phyloP scores from a whole-genome alignment of 176 grass and related monocot species.

The Musa troglodytarum region DNA sequence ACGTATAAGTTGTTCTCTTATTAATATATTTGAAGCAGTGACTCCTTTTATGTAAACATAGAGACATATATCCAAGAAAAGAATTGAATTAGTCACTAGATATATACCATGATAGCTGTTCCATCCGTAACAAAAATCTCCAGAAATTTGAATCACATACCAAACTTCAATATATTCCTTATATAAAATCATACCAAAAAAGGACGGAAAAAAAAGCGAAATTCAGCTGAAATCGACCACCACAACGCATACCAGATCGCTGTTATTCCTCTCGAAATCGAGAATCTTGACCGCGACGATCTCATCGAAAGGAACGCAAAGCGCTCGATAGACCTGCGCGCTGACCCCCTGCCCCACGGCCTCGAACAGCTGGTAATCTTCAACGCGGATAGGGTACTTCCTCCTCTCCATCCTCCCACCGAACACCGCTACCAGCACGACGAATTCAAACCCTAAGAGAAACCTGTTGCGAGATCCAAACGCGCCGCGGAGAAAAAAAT shows the following conservation, averaged over 20 bases:
- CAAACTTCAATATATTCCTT: not conserved
- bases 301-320: slow-evolving; percentile 56
- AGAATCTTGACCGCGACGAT: slow-evolving; percentile 81
- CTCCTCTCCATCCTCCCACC: slow-evolving; percentile 31
- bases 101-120: not conserved
- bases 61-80: not conserved
- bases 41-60: too few species aligned
- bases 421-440: not conserved
- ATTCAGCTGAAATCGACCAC: not conserved
- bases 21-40: too few species aligned
- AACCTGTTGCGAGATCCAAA: too few species aligned
- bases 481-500: too few species aligned
- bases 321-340: slow-evolving; percentile 70
- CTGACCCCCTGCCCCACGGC: slow-evolving; percentile 77
- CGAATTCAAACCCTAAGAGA: not conserved
- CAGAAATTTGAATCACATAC: not conserved
- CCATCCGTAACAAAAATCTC: not conserved
- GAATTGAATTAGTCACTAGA: not conserved
- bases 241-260: slow-evolving; percentile 49
- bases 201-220: not conserved
- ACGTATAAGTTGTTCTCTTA: too few species aligned
- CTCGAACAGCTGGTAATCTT: slow-evolving; percentile 91
- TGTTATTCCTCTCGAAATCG: slow-evolving; percentile 83
- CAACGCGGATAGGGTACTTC: slow-evolving; percentile 63
- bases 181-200: not conserved